phyloP scores from a whole-genome alignment of 2,329 filamentous ascomycete species.

The Raffaelea ambrosiae region DNA sequence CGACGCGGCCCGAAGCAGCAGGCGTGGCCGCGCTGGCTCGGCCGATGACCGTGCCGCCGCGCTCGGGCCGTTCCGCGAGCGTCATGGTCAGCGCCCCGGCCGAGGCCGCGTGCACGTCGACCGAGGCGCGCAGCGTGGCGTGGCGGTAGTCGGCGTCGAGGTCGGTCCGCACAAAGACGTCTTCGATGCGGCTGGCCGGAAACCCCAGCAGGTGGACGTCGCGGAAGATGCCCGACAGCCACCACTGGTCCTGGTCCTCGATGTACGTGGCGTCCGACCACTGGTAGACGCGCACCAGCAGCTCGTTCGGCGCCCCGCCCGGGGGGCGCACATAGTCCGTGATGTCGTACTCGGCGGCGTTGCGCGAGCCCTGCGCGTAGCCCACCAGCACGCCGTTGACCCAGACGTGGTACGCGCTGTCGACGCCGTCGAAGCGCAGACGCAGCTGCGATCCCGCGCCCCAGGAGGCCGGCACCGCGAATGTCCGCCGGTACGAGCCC shows the following conservation, averaged over 20 bases:
- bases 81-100: conserved; percentile 21
- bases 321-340: conserved; percentile 30
- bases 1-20: too few species aligned
- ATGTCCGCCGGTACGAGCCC: conserved; percentile 50
- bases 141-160: conserved; percentile 43
- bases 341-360: conserved; percentile 62
- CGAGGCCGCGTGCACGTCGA: conserved; percentile 25
- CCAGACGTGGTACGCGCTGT: conserved; percentile 63
- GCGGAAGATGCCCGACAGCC: conserved; percentile 58
- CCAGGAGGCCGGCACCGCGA: conserved; percentile 42
- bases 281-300: conserved; percentile 61
- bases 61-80: conserved; percentile 29
- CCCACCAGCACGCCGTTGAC: conserved; percentile 56
- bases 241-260: conserved; percentile 64
- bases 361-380: conserved; percentile 61
- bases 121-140: conserved; percentile 38
- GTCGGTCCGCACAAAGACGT: conserved; percentile 47
- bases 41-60: too few species aligned
- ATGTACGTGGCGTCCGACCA: conserved; percentile 63
- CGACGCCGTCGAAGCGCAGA: conserved; percentile 63
- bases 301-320: conserved; percentile 33
- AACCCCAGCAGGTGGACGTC: conserved; percentile 56
- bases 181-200: conserved; percentile 43
- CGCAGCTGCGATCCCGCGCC: conserved; percentile 32
- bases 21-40: too few species aligned